Evolutionary conservation across 306 rosid species (phyloP), one percentile per base, ranked within the genome.

Genomic region (Myrica gale): DNA sequence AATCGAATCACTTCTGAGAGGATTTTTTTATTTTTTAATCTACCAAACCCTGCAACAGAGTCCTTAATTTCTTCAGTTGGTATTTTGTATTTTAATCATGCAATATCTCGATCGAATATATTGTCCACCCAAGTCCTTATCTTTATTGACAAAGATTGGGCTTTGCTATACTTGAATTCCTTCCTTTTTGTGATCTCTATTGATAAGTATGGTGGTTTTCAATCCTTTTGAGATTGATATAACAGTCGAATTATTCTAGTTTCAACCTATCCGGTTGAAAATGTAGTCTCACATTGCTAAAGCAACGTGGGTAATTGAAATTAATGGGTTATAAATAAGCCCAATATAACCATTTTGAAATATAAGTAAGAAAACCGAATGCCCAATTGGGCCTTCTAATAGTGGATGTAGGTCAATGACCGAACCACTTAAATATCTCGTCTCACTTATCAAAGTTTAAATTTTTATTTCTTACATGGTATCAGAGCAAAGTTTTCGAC

Each of bases 81-180:
- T 58, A 19, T 20, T 20, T 72, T 58, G 55, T 67, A 39, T 72
- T 76, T 67, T 26, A 61, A 74, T 81, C 79, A 84, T 77, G 68
- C 3, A 32, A 32, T 32, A 32, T 32, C 37, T 32, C 37, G 37
- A 32, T 46, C 39, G 86, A 79, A 87, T 53, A 45, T 72, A 73
- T 76, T 78, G 7, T 58, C 61, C 76, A 50, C 68, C 56, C 15
- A 41, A 61, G 51, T 56, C 43, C 51, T 43, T 41, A 69, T 43
- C 55, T 69, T 76, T 78, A 41, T 42, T 41, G 26, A 32, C 4
- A 66, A 15, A 74, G 86, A 83, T 68, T 79, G 79, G 51, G 39
- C 65, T 7, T 52, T 60, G 69, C 63, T 80, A 54, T 68, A 66
- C 79, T 71, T 76, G 84, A 68, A 80, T 80, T 78, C 61, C 66